Conservation (phyloP, 768 basidiomycete genomes). For the Russula abietina region DNA sequence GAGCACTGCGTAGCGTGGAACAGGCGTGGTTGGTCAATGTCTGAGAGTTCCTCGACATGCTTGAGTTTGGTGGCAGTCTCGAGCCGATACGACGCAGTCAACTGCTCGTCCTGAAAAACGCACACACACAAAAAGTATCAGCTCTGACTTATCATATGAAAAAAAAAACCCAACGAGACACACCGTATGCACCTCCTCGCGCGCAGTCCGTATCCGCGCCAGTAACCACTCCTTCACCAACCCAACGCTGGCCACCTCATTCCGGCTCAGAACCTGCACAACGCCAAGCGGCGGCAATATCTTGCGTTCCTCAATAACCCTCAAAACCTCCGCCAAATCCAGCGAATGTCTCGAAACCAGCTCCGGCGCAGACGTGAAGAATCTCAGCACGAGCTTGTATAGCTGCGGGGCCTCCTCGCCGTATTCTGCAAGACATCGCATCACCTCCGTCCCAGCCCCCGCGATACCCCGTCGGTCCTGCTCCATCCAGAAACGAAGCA, state of each 20-base stretch:
- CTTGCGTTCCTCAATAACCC: constrained; percentile 70
- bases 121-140: not conserved
- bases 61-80: constrained; percentile 78
- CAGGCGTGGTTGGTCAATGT: constrained; percentile 72
- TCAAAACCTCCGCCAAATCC: constrained; percentile 67
- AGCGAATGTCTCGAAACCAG: constrained; percentile 62
- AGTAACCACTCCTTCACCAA: constrained; percentile 89
- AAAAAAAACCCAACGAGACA: constrained; percentile 10
- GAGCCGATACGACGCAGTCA: constrained; percentile 81
- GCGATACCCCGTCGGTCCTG: constrained; percentile 39
- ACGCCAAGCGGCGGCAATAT: constrained; percentile 89
- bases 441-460: constrained; percentile 44
- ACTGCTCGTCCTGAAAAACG: constrained; percentile 65
- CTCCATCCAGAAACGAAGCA: constrained; percentile 91
- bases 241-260: constrained; percentile 86
- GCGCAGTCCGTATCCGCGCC: constrained; percentile 63
- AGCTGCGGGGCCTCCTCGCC: constrained; percentile 65
- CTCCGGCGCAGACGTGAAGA: constrained; percentile 77
- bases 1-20: constrained; percentile 96
- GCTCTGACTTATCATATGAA: not conserved
- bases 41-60: constrained; percentile 75
- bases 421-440: constrained; percentile 69
- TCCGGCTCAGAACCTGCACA: constrained; percentile 82
- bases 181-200: constrained; percentile 76
- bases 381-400: constrained; percentile 83